These are phyloP conservation scores for Priceomyces melissophilus DNA, from an alignment of 805 yeast genomes.

Conservation along the genomic window DNA sequence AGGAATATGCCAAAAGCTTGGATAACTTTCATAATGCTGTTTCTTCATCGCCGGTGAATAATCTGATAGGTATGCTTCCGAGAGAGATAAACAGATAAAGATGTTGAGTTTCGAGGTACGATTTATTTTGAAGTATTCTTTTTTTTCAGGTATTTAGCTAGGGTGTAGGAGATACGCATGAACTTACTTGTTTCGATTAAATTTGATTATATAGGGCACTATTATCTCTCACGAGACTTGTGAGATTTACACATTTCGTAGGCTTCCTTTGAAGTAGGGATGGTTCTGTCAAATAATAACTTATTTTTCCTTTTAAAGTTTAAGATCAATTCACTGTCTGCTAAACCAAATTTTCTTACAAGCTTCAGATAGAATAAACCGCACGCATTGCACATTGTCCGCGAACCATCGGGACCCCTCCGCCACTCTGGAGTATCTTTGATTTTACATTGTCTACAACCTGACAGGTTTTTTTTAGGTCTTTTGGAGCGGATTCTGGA, in stretches of 20 bases:
- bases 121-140: background rate
- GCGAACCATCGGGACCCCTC: slow-evolving; percentile 72
- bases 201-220: too few species aligned
- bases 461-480: background rate
- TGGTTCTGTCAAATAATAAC: slow-evolving; percentile 7
- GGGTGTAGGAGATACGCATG: background rate
- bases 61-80: slow-evolving; percentile 23
- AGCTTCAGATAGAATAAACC: slow-evolving; percentile 73
- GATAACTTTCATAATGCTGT: slow-evolving; percentile 7
- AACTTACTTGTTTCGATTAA: background rate
- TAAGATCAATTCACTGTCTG: slow-evolving; percentile 39
- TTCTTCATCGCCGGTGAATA: slow-evolving; percentile 21
- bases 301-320: slow-evolving; percentile 8
- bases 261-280: slow-evolving; percentile 4
- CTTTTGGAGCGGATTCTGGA: background rate
- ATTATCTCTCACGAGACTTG: too few species aligned
- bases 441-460: slow-evolving; percentile 43
- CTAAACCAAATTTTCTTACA: slow-evolving; percentile 47
- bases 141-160: background rate
- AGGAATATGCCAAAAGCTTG: background rate
- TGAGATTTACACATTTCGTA: slow-evolving; percentile 1
- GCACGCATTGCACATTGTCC: slow-evolving; percentile 80
- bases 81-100: slow-evolving; percentile 19
- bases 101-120: background rate
- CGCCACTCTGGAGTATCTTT: slow-evolving; percentile 80